These are phyloP conservation scores for Ascodesmis nigricans DNA, from an alignment of 495 filamentous ascomycete genomes.

Conservation along the genomic window DNA sequence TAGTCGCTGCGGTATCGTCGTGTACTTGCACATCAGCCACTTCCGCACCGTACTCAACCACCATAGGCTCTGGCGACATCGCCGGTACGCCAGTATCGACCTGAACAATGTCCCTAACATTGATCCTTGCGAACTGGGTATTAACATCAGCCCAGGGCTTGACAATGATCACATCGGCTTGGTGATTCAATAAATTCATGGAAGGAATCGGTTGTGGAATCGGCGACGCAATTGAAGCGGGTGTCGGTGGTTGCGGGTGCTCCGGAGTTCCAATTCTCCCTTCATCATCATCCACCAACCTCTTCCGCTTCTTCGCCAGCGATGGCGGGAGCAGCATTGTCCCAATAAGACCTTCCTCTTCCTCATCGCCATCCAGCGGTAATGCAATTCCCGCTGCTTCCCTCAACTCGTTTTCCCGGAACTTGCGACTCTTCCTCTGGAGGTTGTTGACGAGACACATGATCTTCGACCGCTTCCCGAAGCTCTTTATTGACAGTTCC, in stretches of 20 bases:
- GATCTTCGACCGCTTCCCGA: conserved; percentile 12
- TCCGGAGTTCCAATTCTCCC: neutral
- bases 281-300: neutral
- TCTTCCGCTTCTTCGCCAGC: neutral
- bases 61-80: too few relatives aligned
- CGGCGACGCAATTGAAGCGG: too few relatives aligned
- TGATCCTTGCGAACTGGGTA: too few relatives aligned
- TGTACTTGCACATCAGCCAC: too few relatives aligned
- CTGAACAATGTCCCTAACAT: too few relatives aligned
- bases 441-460: conserved; percentile 9
- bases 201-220: too few relatives aligned
- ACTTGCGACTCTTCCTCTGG: conserved; percentile 4
- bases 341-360: neutral
- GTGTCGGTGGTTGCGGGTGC: neutral
- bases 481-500: conserved; percentile 11
- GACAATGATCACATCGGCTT: too few relatives aligned
- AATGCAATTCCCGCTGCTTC: conserved; percentile 5
- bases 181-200: too few relatives aligned
- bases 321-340: neutral
- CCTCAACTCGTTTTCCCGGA: conserved; percentile 2
- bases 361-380: conserved; percentile 2
- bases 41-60: too few relatives aligned
- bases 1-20: too few relatives aligned
- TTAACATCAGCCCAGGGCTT: too few relatives aligned
- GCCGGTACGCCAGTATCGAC: too few relatives aligned